Evolutionary conservation across 2,329 filamentous ascomycete species (phyloP), one percentile per base, ranked within the genome.

Genomic region (Tolypocladium ophioglossoides): DNA sequence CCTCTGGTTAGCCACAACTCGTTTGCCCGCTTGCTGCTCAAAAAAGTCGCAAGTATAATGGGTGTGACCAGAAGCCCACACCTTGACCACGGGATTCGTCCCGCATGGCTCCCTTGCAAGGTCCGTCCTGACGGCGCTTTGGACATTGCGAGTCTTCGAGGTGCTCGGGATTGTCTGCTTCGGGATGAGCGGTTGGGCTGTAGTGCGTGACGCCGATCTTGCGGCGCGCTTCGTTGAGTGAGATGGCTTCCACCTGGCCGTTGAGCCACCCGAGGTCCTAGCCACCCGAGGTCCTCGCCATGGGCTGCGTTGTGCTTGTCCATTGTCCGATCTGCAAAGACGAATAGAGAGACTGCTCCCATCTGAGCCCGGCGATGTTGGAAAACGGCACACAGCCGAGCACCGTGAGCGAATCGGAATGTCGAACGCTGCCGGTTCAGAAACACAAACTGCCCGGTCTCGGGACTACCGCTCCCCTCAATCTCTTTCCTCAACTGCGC

Each of bases 31-130:
- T 6, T 62, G 62, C 16, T 70, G 4, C 4, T 51, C 66, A 9
- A 56, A 49, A 52, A 70, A 75, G 51, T 70, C 65, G 59, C 68
- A 74, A 57, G 72, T 74, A 57, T 66, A 75, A 61, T 78, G 75
- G 14, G 74, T 78, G 58, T 78, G 74, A 2, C 75, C 74, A 63
- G 75, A 77, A 2, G 70, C 74, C 75, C 74, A 77, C 3, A 74
- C 24, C 38, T 62, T 65, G 5, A 77, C 74, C 4, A 52, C 16
- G 24, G 24, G 41, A 18, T 14, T 46, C 24, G 22, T 65, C 70
- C 70, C 76, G 53, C 73, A 75, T 14, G 54, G 32, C 51, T 76
- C 64, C 2, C 39, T 54, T 0, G 59, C 63, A 47, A 78, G 58
- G 58, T 77, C 70, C 3, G 73, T 76, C 22, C 68, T 63, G 57